phyloP scores from a whole-genome alignment of 139 green algal species.

The Tetraselmis chui region DNA sequence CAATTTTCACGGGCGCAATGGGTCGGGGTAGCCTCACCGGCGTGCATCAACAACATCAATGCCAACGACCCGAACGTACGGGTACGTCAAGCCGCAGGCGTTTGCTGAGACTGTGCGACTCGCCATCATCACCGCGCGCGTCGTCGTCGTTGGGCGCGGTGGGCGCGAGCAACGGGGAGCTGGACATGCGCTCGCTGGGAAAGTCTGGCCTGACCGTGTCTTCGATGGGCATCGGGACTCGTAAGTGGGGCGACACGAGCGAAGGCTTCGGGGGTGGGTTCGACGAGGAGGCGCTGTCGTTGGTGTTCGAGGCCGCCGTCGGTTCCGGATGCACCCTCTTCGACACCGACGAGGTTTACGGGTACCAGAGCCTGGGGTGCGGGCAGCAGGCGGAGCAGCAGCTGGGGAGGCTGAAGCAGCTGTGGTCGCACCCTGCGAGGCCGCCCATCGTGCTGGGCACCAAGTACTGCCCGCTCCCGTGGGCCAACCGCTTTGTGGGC shows the following conservation, averaged over 20 bases:
- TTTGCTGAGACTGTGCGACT: too few species aligned
- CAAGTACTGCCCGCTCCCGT: conserved; percentile 57
- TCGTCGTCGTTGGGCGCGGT: too few species aligned
- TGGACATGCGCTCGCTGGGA: conserved; percentile 7
- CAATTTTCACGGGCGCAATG: too few species aligned
- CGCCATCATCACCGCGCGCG: too few species aligned
- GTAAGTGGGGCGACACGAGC: conserved; percentile 36
- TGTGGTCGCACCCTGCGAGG: not conserved
- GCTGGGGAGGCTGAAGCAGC: conserved; percentile 12
- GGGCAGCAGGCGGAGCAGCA: conserved; percentile 34
- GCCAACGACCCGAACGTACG: too few species aligned
- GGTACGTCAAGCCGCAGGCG: too few species aligned
- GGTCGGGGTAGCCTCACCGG: too few species aligned
- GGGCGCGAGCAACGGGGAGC: too few species aligned
- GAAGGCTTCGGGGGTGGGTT: conserved; percentile 22
- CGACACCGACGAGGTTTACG: conserved; percentile 63
- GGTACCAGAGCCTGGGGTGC: conserved; percentile 40
- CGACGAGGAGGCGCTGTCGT: conserved; percentile 21
- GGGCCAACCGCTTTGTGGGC: conserved; percentile 55
- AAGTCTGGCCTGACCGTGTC: conserved; percentile 17
- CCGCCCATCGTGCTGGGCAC: conserved; percentile 15
- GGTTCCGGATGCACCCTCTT: conserved; percentile 48
- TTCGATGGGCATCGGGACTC: conserved; percentile 19
- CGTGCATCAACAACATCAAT: too few species aligned
- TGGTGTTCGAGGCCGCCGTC: conserved; percentile 24